Conservation (phyloP, 148 eudicot genomes). For the Rhododendron vialii region DNA sequence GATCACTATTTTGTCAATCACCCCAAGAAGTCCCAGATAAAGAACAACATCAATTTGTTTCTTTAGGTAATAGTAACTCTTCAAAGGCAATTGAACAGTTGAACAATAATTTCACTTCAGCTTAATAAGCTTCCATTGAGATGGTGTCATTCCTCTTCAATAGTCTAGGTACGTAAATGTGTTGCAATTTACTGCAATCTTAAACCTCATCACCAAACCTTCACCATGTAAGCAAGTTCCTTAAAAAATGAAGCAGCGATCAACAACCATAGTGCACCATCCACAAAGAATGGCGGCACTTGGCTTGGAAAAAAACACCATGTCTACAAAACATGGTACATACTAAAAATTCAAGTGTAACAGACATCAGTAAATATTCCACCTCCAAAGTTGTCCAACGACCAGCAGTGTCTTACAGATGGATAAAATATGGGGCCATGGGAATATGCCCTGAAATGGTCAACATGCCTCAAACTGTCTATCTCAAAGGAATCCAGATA, state of each 20-base stretch:
- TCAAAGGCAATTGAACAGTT: background rate
- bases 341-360: background rate
- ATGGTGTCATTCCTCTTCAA: background rate
- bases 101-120: background rate
- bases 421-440: background rate
- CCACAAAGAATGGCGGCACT: background rate
- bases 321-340: background rate
- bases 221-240: background rate
- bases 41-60: background rate
- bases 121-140: background rate
- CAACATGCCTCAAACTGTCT: background rate
- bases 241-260: background rate
- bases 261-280: constrained; percentile 1
- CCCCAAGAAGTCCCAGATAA: background rate
- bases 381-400: background rate
- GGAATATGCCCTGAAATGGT: background rate
- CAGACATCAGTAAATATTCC: background rate
- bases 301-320: background rate
- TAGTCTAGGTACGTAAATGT: background rate
- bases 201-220: constrained; percentile 3
- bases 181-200: background rate
- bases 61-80: background rate
- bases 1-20: background rate
- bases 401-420: background rate
- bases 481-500: background rate